Base-by-base conservation (phyloP, 2,329 filamentous ascomycete genomes). In the Fusarium robinianum region DNA sequence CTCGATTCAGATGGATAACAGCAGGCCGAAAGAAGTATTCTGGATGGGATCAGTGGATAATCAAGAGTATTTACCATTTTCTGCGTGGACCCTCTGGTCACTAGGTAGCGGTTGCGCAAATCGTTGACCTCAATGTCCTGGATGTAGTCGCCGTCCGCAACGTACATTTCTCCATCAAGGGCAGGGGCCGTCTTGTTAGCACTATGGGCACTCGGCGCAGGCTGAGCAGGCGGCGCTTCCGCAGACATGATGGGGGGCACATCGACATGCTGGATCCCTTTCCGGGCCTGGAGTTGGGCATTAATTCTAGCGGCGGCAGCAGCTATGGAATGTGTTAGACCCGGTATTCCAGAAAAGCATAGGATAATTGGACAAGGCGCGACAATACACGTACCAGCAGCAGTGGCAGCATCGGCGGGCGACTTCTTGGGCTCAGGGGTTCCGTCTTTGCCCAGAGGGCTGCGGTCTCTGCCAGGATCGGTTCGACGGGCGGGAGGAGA, bases 121-220 rank as follows among this genome's bases (percentile, higher is more conserved):
- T 97, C 92, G 71, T 99, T 99, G 76, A 99, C 90, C 76, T 97
- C 94, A 65, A 99, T 96, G 66, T 99, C 94, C 71, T 95, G 94
- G 73, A 99, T 97, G 69, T 88, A 97, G 72, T 99, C 94, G 62
- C 94, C 94, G 67, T 97, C 94, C 51, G 91, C 87, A 61, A 95
- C 87, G 67, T 97, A 97, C 67, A 96, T 87, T 63, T 95, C 90
- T 62, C 86, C 84, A 62, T 92, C 90, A 68, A 95, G 79, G 49
- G 82, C 82, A 26, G 76, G 76, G 14, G 72, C 69, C 14, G 64
- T 56, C 39, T 59, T 55, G 18, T 59, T 53, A 27, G 71, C 67
- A 32, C 55, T 56, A 46, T 61, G 62, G 3, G 60, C 50, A 14
- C 63, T 55, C 16, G 67, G 57, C 29, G 64, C 54, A 4, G 68